Evolutionary conservation across 495 filamentous ascomycete species (phyloP).

Genomic region (Penicillium subrubescens): DNA sequence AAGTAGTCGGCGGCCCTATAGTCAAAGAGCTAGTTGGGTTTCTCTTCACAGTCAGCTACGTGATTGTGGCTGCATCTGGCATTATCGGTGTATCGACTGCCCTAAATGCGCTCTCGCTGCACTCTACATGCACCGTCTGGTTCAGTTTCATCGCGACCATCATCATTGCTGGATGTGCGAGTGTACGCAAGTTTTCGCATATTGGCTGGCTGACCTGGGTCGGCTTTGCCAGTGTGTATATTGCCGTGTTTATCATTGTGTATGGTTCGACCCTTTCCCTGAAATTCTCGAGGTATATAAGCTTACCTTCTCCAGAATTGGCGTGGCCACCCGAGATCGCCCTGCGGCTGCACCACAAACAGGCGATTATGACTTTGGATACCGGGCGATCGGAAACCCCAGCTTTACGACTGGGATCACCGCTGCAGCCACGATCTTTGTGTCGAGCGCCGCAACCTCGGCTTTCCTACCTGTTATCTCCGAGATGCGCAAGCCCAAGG

Average conservation of each 20-base stretch:
- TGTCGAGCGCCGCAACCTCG: conserved; percentile 58
- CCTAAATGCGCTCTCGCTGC: conserved; percentile 51
- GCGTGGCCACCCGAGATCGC: conserved; percentile 43
- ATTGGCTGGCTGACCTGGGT: conserved; percentile 51
- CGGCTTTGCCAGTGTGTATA: conserved; percentile 46
- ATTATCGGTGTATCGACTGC: conserved; percentile 54
- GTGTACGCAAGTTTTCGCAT: conserved; percentile 42
- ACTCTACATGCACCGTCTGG: conserved; percentile 52
- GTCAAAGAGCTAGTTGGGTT: conserved; percentile 45
- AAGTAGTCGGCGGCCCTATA: conserved; percentile 61
- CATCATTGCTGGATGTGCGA: conserved; percentile 58
- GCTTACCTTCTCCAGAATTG: conserved; percentile 31
- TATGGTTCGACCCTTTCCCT: conserved; percentile 12
- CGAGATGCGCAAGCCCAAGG: conserved; percentile 69
- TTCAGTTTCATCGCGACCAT: conserved; percentile 54
- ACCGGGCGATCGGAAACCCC: conserved; percentile 31
- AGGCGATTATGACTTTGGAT: conserved; percentile 51
- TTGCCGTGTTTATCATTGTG: conserved; percentile 54
- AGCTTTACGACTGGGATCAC: conserved; percentile 43
- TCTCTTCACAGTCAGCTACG: conserved; percentile 50
- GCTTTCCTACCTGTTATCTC: conserved; percentile 75
- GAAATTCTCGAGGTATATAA: background rate
- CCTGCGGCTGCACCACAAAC: conserved; percentile 41
- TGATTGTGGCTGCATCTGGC: conserved; percentile 49
- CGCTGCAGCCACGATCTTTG: conserved; percentile 44